These are phyloP conservation scores for Stagonosporopsis rhizophila DNA, from an alignment of 2,329 filamentous ascomycete species.

Conservation along the genomic window DNA sequence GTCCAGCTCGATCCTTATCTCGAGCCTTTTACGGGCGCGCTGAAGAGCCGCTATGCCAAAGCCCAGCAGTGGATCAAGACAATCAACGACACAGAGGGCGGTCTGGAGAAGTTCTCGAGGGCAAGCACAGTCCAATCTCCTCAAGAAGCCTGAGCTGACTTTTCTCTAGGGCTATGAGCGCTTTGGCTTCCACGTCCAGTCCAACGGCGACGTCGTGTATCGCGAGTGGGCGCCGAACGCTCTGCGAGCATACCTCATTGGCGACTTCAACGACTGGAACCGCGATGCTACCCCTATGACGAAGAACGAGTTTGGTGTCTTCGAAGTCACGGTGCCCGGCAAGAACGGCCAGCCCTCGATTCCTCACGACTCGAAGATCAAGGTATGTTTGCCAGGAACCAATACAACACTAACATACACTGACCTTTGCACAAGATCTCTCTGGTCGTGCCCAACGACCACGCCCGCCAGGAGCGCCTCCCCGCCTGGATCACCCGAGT, in stretches of 20 bases:
- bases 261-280: constrained; percentile 97
- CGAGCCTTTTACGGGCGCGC: constrained; percentile 77
- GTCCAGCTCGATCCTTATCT: constrained; percentile 89
- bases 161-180: constrained; percentile 77
- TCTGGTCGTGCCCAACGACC: constrained; percentile 77
- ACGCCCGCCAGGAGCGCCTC: constrained; percentile 79
- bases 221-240: constrained; percentile 97
- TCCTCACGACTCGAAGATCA: constrained; percentile 92
- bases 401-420: neutral
- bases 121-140: constrained; percentile 54
- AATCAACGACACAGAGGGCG: constrained; percentile 84
- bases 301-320: constrained; percentile 84
- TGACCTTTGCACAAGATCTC: constrained; percentile 68
- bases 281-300: constrained; percentile 84
- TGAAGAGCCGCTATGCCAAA: constrained; percentile 78
- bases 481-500: constrained; percentile 98
- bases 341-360: constrained; percentile 79
- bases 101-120: constrained; percentile 88
- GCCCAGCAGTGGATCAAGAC: constrained; percentile 86
- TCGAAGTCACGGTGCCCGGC: constrained; percentile 79
- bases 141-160: constrained; percentile 24
- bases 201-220: constrained; percentile 86
- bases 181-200: constrained; percentile 83
- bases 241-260: constrained; percentile 81
- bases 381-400: constrained; percentile 63